Conservation (phyloP, 2,329 filamentous ascomycete species). For the Trichoderma guizhouense region DNA sequence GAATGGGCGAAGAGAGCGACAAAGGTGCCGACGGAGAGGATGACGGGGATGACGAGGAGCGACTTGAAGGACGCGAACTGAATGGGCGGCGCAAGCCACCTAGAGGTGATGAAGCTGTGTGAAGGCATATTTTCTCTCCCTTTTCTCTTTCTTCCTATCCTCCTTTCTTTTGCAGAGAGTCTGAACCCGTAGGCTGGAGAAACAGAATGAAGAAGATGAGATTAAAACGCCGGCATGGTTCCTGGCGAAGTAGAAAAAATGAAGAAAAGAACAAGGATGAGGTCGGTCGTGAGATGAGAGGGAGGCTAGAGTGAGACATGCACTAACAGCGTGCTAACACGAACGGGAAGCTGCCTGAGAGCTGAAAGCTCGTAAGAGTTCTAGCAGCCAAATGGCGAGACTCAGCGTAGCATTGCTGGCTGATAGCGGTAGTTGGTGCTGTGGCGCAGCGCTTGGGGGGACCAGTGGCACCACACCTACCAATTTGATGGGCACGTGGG, state of each 20-base stretch:
- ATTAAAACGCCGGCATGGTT: neutral
- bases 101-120: neutral
- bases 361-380: neutral
- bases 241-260: neutral
- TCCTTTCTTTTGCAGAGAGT: neutral
- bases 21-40: slow-evolving; percentile 44
- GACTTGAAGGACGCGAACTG: slow-evolving; percentile 52
- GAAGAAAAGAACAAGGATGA: neutral
- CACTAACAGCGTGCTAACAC: neutral
- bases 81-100: slow-evolving; percentile 39
- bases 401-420: neutral
- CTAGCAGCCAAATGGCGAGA: neutral
- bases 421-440: neutral
- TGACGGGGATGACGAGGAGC: slow-evolving; percentile 47
- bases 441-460: neutral
- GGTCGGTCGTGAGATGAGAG: neutral
- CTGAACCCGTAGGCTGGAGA: neutral
- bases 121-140: neutral
- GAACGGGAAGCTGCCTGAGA: neutral
- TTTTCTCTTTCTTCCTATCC: too few species aligned
- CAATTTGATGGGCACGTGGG: neutral
- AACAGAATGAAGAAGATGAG: too few species aligned
- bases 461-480: neutral
- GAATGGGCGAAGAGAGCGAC: slow-evolving; percentile 43
- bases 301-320: neutral